Evolutionary conservation across 208 protist species (phyloP).

Genomic region (Crithidia sp.): DNA sequence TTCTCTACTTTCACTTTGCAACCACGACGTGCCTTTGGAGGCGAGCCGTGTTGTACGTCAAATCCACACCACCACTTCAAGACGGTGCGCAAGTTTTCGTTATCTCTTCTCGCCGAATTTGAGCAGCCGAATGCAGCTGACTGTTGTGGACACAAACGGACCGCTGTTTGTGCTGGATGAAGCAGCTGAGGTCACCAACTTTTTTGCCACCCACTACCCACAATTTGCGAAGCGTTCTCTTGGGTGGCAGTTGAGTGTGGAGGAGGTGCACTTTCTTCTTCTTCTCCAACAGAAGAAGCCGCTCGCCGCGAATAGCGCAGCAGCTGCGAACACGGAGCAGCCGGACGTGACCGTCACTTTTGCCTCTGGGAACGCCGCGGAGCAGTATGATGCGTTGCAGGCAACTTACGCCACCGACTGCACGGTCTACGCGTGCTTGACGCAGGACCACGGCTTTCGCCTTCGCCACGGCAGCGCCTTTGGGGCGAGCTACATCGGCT

Average conservation of each 20-base stretch:
- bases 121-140: conserved; percentile 8
- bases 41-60: not conserved
- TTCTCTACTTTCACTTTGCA: conserved; percentile 2
- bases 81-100: not conserved
- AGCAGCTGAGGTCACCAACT: not conserved
- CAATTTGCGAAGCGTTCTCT: conserved; percentile 60
- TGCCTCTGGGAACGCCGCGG: conserved; percentile 10
- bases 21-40: not conserved
- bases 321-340: not conserved
- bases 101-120: conserved; percentile 11
- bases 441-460: conserved; percentile 33
- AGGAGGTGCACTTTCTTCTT: conserved; percentile 55
- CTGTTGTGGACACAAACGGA: conserved; percentile 26
- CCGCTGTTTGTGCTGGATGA: conserved; percentile 28
- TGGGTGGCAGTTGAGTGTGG: conserved; percentile 58
- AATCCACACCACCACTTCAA: not conserved
- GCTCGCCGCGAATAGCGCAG: not conserved
- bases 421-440: conserved; percentile 53
- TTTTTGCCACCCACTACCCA: conserved; percentile 38
- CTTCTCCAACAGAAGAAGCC: not conserved
- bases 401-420: conserved; percentile 41
- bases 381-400: conserved; percentile 20
- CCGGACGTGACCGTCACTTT: conserved; percentile 31
- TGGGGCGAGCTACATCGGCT: conserved; percentile 74
- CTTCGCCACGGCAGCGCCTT: conserved; percentile 73